A percentile compares a stretch with the other conserved stretches of the same genome.
phyloP scores from a whole-genome alignment of 805 yeast species.

The Candida quercuum region DNA sequence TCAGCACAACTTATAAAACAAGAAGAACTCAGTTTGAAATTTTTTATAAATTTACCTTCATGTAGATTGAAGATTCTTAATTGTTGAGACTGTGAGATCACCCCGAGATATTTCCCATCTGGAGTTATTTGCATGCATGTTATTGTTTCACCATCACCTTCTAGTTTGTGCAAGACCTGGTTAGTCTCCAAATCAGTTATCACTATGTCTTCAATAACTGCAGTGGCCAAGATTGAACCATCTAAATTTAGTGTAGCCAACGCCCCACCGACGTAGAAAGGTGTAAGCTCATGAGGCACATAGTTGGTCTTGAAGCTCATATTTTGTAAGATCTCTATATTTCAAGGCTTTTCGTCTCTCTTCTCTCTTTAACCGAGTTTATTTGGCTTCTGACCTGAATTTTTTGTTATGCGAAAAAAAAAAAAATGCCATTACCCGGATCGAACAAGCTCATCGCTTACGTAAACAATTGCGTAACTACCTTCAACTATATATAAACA shows the following conservation, averaged over 20 bases:
- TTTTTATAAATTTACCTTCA: constrained; percentile 36
- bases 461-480: no score
- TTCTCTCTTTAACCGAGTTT: no score
- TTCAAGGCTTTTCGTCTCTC: no score
- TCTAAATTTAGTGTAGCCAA: constrained; percentile 62
- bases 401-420: no score
- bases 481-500: no score
- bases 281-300: constrained; percentile 46
- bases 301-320: constrained; percentile 28
- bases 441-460: no score
- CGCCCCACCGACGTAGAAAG: constrained; percentile 85
- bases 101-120: constrained; percentile 64
- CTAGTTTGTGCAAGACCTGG: constrained; percentile 51
- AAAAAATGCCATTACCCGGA: no score
- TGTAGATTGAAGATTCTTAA: constrained; percentile 51
- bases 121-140: constrained; percentile 76
- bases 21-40: constrained; percentile 68
- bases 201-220: constrained; percentile 71
- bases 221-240: constrained; percentile 67
- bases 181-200: constrained; percentile 61
- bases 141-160: constrained; percentile 81
- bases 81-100: constrained; percentile 79
- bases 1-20: constrained; percentile 76
- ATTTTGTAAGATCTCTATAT: no score
- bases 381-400: no score